Conservation (phyloP, 768 basidiomycete genomes). For the Aureoboletus auriporus region DNA sequence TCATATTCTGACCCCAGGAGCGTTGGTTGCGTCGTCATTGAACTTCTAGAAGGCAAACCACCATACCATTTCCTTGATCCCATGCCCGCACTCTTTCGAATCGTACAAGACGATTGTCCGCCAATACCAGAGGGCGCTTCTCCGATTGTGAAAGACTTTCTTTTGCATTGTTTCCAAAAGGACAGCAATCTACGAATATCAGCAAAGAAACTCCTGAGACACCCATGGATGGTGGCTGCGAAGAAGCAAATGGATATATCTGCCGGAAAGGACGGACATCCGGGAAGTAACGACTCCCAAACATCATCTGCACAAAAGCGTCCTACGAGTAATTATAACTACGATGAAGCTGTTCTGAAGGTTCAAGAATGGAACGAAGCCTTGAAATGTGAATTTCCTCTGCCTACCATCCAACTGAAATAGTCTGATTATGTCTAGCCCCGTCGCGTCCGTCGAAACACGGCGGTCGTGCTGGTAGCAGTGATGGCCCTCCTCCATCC, state of each 20-base stretch:
- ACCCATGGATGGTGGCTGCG: conserved; percentile 94
- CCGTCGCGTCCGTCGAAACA: conserved; percentile 74
- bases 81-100: conserved; percentile 97
- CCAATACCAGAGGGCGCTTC: conserved; percentile 95
- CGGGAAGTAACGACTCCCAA: conserved; percentile 33
- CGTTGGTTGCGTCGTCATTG: conserved; percentile 97
- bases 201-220: conserved; percentile 86
- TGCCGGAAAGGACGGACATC: conserved; percentile 24
- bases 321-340: conserved; percentile 79
- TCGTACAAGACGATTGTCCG: conserved; percentile 97
- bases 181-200: conserved; percentile 92
- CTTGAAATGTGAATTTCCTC: conserved; percentile 61
- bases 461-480: conserved; percentile 36
- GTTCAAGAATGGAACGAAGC: conserved; percentile 99
- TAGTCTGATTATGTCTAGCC: conserved; percentile 38
- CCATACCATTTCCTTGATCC: conserved; percentile 96
- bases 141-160: conserved; percentile 93
- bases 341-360: conserved; percentile 88
- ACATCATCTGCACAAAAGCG: conserved; percentile 36
- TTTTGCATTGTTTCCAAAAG: conserved; percentile 98
- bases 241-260: conserved; percentile 61
- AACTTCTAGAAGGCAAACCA: conserved; percentile 83
- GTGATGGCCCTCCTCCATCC: conserved; percentile 42
- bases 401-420: conserved; percentile 12
- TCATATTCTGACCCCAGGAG: conserved; percentile 41